A percentile compares a stretch with the other conserved stretches of the same genome.
Evolutionary conservation across 768 basidiomycete genomes (phyloP).

Genomic region (Amanita subjunquillea): DNA sequence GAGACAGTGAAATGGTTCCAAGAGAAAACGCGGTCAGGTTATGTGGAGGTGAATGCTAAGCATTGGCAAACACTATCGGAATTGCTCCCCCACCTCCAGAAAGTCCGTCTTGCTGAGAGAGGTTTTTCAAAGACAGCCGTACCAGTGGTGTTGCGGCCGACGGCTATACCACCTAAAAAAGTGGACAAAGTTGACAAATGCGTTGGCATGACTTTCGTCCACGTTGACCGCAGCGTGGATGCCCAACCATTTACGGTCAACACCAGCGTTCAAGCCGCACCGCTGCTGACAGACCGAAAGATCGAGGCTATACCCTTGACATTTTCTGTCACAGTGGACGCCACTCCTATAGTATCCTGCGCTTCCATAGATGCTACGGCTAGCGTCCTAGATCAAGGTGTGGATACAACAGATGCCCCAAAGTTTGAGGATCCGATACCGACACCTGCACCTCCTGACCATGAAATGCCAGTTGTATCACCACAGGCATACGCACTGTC

Average conservation of each 20-base stretch:
- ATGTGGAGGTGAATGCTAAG: slow-evolving; percentile 53
- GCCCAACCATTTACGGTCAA: slow-evolving; percentile 20
- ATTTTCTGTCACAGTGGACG: slow-evolving; percentile 19
- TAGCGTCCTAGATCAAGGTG: slow-evolving; percentile 25
- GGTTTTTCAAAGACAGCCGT: slow-evolving; percentile 20
- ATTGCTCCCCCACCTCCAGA: slow-evolving; percentile 63
- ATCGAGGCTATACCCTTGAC: slow-evolving; percentile 24
- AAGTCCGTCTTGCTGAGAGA: slow-evolving; percentile 53
- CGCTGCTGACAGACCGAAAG: slow-evolving; percentile 19
- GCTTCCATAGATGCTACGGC: slow-evolving; percentile 42
- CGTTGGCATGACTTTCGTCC: slow-evolving; percentile 31
- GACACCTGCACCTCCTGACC: slow-evolving; percentile 12
- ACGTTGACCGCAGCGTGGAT: slow-evolving; percentile 20
- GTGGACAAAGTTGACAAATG: slow-evolving; percentile 37
- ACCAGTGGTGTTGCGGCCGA: slow-evolving; percentile 3
- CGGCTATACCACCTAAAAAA: slow-evolving; percentile 15
- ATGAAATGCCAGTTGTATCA: slow-evolving; percentile 13
- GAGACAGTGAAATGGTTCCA: slow-evolving; percentile 70
- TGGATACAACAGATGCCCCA: slow-evolving; percentile 11
- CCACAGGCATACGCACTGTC: slow-evolving; percentile 9
- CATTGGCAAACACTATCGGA: slow-evolving; percentile 64
- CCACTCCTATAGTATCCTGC: slow-evolving; percentile 13
- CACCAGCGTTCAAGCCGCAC: slow-evolving; percentile 25
- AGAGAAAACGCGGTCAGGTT: slow-evolving; percentile 66
- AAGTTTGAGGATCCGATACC: slow-evolving; percentile 24